phyloP scores from a whole-genome alignment of 805 yeast species.

The Candida pseudofarinosa region DNA sequence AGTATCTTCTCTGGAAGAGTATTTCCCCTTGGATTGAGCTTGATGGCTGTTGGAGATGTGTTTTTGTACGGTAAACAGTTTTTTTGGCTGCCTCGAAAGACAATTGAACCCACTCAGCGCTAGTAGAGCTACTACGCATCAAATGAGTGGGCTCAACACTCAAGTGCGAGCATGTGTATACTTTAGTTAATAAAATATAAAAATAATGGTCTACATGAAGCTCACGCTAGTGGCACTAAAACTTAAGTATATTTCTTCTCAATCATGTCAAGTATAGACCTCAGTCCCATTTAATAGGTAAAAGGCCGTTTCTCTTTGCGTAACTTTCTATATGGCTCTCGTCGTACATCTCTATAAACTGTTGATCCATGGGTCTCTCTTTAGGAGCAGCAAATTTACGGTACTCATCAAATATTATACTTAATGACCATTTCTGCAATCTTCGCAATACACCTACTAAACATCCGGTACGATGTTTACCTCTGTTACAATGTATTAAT shows the following conservation, averaged over 20 bases:
- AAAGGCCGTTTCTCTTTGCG: slow-evolving; percentile 51
- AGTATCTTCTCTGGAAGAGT: slow-evolving; percentile 53
- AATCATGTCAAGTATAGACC: too few species aligned
- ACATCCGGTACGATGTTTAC: slow-evolving; percentile 97
- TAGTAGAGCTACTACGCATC: too few species aligned
- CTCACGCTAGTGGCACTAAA: too few species aligned
- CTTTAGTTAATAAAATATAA: slow-evolving; percentile 1
- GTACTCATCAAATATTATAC: slow-evolving; percentile 94
- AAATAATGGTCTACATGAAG: too few species aligned
- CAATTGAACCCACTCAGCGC: too few species aligned
- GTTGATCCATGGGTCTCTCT: slow-evolving; percentile 92
- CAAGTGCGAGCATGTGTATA: background rate
- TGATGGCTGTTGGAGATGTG: slow-evolving; percentile 59
- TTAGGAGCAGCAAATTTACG: slow-evolving; percentile 93
- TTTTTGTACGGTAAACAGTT: slow-evolving; percentile 67
- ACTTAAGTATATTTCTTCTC: too few species aligned
- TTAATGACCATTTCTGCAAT: slow-evolving; percentile 86
- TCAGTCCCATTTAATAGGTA: slow-evolving; percentile 66
- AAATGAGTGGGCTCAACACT: too few species aligned
- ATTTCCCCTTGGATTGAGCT: slow-evolving; percentile 57
- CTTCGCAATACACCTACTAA: slow-evolving; percentile 88
- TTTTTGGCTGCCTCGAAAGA: slow-evolving; percentile 36
- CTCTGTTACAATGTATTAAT: slow-evolving; percentile 91
- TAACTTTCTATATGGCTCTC: slow-evolving; percentile 54
- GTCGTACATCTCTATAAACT: slow-evolving; percentile 87